A percentile compares a stretch with the other conserved stretches of the same genome.
These are phyloP conservation scores for Colletotrichum destructivum DNA, from an alignment of 2,329 filamentous ascomycete genomes.

Conservation along the genomic window DNA sequence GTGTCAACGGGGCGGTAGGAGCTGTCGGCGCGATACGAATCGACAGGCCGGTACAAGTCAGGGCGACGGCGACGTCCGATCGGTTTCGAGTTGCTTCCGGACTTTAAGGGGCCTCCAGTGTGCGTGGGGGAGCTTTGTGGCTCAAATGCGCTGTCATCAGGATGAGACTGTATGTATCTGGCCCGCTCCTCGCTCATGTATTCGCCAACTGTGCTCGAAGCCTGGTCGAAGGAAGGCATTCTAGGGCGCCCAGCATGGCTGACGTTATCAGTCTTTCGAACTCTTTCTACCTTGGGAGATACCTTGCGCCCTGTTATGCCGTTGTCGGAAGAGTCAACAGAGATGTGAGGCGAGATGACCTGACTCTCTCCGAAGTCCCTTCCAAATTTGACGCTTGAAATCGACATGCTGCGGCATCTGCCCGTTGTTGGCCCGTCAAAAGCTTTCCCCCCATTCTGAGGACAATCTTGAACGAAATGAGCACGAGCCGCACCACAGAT, in stretches of 20 bases:
- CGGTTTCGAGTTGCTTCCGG: constrained; percentile 16
- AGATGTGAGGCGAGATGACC: not conserved
- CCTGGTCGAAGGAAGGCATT: not conserved
- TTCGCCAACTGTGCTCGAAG: not conserved
- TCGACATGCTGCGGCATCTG: not conserved
- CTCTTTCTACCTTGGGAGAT: too few relatives aligned
- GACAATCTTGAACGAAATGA: constrained; percentile 42
- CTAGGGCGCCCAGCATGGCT: not conserved
- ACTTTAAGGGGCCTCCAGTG: not conserved
- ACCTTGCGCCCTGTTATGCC: not conserved
- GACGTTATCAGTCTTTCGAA: not conserved
- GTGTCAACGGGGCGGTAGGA: not conserved
- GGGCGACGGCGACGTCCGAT: constrained; percentile 7
- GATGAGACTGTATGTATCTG: constrained; percentile 14
- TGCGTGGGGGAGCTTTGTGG: not conserved
- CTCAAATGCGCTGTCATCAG: constrained; percentile 1
- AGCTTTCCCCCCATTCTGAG: not conserved
- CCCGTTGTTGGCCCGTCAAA: not conserved
- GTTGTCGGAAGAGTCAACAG: not conserved
- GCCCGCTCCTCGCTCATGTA: constrained; percentile 29
- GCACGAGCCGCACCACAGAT: constrained; percentile 40
- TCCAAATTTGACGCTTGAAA: not conserved
- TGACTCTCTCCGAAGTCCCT: not conserved
- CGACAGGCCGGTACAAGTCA: constrained; percentile 14
- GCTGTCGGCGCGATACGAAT: not conserved